Evolutionary conservation across 179 eudicot genomes (phyloP).

Genomic region (Drosera spatulata): DNA sequence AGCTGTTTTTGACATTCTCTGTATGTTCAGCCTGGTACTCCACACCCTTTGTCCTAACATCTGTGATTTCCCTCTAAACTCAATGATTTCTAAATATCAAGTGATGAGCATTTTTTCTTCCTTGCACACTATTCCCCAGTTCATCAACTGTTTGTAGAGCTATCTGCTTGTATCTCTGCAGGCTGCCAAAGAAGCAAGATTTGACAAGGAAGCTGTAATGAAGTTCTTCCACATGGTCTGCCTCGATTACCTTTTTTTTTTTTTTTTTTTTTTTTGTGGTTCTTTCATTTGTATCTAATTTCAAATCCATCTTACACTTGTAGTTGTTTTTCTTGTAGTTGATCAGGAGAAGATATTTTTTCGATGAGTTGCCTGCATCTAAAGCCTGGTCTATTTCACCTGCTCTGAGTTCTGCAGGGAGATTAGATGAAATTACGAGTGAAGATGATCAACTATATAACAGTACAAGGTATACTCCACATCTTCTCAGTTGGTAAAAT

Average conservation of each 20-base stretch:
- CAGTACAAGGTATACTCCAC: slow-evolving; percentile 40
- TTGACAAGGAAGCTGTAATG: slow-evolving; percentile 89
- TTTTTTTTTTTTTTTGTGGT: slow-evolving; percentile 2
- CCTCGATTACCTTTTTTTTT: neutral
- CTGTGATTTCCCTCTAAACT: too few species aligned
- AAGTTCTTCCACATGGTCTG: slow-evolving; percentile 84
- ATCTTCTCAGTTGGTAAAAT: neutral
- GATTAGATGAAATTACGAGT: slow-evolving; percentile 47
- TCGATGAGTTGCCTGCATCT: slow-evolving; percentile 66
- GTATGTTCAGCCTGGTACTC: too few species aligned
- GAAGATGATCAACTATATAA: slow-evolving; percentile 58
- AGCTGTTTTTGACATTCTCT: too few species aligned
- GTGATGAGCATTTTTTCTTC: too few species aligned
- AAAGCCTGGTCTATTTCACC: slow-evolving; percentile 59
- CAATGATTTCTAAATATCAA: too few species aligned
- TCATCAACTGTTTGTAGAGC: too few species aligned
- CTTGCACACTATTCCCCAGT: too few species aligned
- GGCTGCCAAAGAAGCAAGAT: slow-evolving; percentile 99
- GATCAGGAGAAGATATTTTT: slow-evolving; percentile 94
- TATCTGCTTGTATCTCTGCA: slow-evolving; percentile 15
- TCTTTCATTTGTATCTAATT: slow-evolving; percentile 1
- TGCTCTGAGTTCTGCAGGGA: slow-evolving; percentile 34
- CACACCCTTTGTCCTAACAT: too few species aligned
- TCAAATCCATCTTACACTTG: neutral
- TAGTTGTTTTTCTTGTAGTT: slow-evolving; percentile 30